Evolutionary conservation across 2,329 filamentous ascomycete genomes (phyloP).

Genomic region (Trichoderma oligosporum): DNA sequence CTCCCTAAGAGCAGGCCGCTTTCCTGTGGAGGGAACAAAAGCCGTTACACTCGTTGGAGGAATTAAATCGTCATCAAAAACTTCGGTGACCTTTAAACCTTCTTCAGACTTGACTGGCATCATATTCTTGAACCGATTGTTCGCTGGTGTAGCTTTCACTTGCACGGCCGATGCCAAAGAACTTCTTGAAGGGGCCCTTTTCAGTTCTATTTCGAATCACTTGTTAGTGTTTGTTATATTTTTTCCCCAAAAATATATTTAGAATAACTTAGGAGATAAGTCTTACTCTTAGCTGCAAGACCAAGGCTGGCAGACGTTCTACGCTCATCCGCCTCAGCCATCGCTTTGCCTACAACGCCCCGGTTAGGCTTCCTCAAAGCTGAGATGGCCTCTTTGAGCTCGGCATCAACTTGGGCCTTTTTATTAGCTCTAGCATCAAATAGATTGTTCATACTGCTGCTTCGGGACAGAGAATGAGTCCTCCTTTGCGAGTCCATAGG

Average conservation of each 20-base stretch:
- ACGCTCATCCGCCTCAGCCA: slow-evolving; percentile 64
- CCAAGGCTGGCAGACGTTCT: slow-evolving; percentile 48
- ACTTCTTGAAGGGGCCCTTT: slow-evolving; percentile 35
- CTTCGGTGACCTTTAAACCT: slow-evolving; percentile 23
- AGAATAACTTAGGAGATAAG: too few relatives aligned
- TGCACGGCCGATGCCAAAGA: slow-evolving; percentile 40
- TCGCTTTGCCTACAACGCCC: slow-evolving; percentile 61
- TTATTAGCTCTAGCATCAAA: slow-evolving; percentile 59
- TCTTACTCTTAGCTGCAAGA: slow-evolving; percentile 48
- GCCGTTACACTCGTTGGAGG: slow-evolving; percentile 37
- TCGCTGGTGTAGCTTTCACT: slow-evolving; percentile 57
- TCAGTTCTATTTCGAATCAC: background rate
- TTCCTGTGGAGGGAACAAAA: slow-evolving; percentile 42
- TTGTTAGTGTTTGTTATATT: background rate
- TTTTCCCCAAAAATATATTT: too few relatives aligned
- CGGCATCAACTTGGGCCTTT: slow-evolving; percentile 64
- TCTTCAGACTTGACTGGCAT: slow-evolving; percentile 34
- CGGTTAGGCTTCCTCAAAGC: slow-evolving; percentile 73
- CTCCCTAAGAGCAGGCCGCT: slow-evolving; percentile 32
- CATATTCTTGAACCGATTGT: slow-evolving; percentile 51
- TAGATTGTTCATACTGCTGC: slow-evolving; percentile 47
- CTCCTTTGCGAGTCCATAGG: slow-evolving; percentile 36
- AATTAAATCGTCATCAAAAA: slow-evolving; percentile 32
- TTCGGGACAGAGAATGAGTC: slow-evolving; percentile 35
- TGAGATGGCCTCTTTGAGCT: slow-evolving; percentile 70